Percentiles rank a stretch among this genome's conserved stretches.
phyloP scores from a whole-genome alignment of 2,329 filamentous ascomycete species.

The Bisporella sp. region DNA sequence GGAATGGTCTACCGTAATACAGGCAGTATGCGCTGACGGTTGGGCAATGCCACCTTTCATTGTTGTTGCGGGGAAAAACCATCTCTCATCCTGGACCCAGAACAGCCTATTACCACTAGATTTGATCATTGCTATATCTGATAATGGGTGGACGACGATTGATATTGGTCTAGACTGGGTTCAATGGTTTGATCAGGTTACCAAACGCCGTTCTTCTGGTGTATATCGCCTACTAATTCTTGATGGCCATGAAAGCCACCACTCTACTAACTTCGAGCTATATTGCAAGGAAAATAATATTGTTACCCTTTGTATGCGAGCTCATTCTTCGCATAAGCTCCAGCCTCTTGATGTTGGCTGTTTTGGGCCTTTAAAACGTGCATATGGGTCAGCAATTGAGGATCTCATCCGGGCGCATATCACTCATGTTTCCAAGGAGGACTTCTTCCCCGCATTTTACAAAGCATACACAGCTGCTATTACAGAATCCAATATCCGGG shows the following conservation, averaged over 20 bases:
- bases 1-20: conserved; percentile 4
- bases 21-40: not conserved
- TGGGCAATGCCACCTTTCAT: not conserved
- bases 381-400: conserved; percentile 22
- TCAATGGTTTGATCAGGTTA: conserved; percentile 26
- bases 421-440: conserved; percentile 18
- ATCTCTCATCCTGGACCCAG: not conserved
- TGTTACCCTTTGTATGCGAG: conserved; percentile 28
- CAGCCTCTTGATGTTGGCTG: conserved; percentile 30
- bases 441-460: conserved; percentile 12
- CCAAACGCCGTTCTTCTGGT: conserved; percentile 14
- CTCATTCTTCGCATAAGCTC: conserved; percentile 28
- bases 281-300: conserved; percentile 27
- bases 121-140: not conserved
- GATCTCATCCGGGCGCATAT: conserved; percentile 12
- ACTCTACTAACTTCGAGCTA: conserved; percentile 25
- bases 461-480: conserved; percentile 14
- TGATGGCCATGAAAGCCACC: conserved; percentile 28
- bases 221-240: conserved; percentile 27
- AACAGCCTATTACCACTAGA: not conserved
- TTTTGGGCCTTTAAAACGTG: conserved; percentile 25
- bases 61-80: not conserved
- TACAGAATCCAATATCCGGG: conserved; percentile 16
- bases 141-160: not conserved
- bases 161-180: conserved; percentile 6